phyloP scores from a whole-genome alignment of 73 alveolate species.

The Paramecium caudatum region DNA sequence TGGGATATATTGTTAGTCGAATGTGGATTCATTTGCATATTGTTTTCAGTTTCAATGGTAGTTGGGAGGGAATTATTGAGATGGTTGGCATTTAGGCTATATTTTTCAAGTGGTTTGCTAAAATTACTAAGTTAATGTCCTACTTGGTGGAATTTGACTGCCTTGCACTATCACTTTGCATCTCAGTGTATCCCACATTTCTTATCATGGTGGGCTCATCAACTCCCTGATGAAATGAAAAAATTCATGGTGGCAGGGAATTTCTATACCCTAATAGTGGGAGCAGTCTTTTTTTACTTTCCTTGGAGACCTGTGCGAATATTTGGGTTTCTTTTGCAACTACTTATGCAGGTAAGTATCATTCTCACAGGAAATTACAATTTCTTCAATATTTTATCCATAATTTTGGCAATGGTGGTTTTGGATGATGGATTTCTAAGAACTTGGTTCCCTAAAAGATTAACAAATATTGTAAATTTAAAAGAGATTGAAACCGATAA shows the following conservation, averaged over 20 bases:
- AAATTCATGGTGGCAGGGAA: constrained; percentile 82
- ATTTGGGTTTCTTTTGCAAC: constrained; percentile 79
- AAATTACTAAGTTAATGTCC: constrained; percentile 84
- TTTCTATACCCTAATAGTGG: constrained; percentile 62
- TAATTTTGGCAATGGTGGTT: constrained; percentile 71
- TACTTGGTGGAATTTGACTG: constrained; percentile 94
- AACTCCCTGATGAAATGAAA: constrained; percentile 79
- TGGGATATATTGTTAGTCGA: constrained; percentile 93
- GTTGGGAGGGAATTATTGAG: constrained; percentile 82
- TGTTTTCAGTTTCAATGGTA: constrained; percentile 75
- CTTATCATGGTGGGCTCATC: constrained; percentile 86
- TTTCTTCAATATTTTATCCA: constrained; percentile 87
- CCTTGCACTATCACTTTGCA: constrained; percentile 90
- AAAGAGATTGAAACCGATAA: too few relatives aligned
- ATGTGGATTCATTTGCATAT: constrained; percentile 84
- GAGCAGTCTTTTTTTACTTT: constrained; percentile 83
- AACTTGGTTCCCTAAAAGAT: neutral
- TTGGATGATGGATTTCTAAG: constrained; percentile 75
- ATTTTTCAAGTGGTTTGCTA: constrained; percentile 88
- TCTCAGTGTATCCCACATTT: constrained; percentile 86
- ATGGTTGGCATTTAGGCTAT: constrained; percentile 86
- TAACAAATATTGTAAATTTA: too few relatives aligned
- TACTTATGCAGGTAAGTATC: constrained; percentile 77
- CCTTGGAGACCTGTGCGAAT: constrained; percentile 86
- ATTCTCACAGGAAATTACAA: constrained; percentile 91